Evolutionary conservation across 2,329 filamentous ascomycete genomes (phyloP).

Genomic region (Diplodia mutila): DNA sequence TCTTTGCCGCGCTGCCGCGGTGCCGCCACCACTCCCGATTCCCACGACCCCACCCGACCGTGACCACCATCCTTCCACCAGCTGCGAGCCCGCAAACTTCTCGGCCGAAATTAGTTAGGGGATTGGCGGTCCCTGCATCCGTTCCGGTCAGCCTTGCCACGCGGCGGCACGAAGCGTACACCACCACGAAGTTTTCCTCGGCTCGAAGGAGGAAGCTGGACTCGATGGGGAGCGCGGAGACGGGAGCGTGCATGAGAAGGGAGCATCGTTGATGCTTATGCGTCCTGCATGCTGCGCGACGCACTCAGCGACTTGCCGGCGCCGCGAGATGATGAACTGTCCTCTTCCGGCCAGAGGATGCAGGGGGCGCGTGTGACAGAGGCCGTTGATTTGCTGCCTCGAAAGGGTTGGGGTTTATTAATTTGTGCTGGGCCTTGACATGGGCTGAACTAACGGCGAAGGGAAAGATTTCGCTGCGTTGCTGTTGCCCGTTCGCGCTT

Average conservation of each 20-base stretch:
- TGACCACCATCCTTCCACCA: neutral
- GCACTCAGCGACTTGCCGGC: neutral
- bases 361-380: neutral
- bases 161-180: neutral
- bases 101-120: neutral
- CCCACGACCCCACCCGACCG: neutral
- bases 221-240: neutral
- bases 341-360: neutral
- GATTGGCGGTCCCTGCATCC: neutral
- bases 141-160: neutral
- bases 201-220: neutral
- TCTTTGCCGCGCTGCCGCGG: neutral
- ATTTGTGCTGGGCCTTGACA: neutral
- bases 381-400: conserved; percentile 18
- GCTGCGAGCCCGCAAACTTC: too few species aligned
- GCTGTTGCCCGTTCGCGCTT: neutral
- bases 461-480: neutral
- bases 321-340: neutral
- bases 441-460: neutral
- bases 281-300: too few species aligned
- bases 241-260: neutral
- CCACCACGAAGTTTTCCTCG: neutral
- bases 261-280: too few species aligned
- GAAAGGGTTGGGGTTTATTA: conserved; percentile 13
- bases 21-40: neutral